Evolutionary conservation across 1,284 basidiomycete species (phyloP).

Genomic region (Nidula niveotomentosa): DNA sequence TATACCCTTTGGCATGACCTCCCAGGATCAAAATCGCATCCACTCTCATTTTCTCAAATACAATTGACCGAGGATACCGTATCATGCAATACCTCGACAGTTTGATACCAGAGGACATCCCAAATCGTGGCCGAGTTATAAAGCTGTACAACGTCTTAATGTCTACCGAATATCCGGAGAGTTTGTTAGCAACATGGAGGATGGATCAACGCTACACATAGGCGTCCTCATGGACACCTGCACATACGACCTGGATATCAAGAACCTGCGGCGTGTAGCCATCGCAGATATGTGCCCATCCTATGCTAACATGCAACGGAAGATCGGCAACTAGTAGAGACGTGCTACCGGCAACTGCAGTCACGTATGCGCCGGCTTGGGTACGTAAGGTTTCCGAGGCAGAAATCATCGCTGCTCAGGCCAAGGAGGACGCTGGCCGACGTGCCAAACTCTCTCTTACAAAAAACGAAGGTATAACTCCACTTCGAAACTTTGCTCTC

Average conservation of each 20-base stretch:
- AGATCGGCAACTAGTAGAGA: neutral
- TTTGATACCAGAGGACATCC: conserved; percentile 9
- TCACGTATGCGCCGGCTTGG: too few species aligned
- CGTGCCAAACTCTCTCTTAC: neutral
- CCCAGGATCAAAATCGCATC: conserved; percentile 2
- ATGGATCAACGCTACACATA: too few species aligned
- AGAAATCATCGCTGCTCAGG: neutral
- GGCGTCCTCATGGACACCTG: too few species aligned
- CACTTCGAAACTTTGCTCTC: neutral
- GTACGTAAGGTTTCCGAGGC: conserved; percentile 2
- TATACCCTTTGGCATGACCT: conserved; percentile 7
- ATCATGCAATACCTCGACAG: conserved; percentile 11
- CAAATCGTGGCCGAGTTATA: conserved; percentile 5
- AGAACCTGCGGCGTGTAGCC: too few species aligned
- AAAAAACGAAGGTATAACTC: neutral
- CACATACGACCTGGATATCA: too few species aligned
- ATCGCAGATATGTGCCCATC: too few species aligned
- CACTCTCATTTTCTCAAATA: conserved; percentile 11
- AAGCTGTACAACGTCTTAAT: conserved; percentile 11
- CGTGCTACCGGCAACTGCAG: too few species aligned
- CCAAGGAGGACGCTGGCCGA: conserved; percentile 1
- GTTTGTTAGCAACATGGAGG: conserved; percentile 4
- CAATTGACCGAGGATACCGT: conserved; percentile 6
- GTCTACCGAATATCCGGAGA: conserved; percentile 4
- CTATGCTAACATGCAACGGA: neutral